Evolutionary conservation across 2,329 filamentous ascomycete species (phyloP).

Genomic region (Penicillium aurantiogriseum): DNA sequence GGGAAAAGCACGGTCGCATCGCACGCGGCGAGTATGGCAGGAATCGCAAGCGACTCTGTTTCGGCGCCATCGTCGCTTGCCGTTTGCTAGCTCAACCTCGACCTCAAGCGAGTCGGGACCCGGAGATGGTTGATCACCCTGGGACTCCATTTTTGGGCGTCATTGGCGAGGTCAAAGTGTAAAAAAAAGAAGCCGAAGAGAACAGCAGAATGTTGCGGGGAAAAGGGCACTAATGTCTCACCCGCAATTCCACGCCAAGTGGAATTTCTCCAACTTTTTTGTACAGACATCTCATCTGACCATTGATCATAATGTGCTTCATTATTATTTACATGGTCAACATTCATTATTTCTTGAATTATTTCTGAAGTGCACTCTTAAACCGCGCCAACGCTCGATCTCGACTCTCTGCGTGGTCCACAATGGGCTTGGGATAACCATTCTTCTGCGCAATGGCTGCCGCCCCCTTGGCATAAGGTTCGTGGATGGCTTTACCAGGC

Average conservation of each 20-base stretch:
- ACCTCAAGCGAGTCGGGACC: conserved; percentile 15
- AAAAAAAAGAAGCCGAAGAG: neutral
- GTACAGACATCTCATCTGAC: neutral
- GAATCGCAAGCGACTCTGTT: conserved; percentile 73
- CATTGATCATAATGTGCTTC: neutral
- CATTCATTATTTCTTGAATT: conserved; percentile 9
- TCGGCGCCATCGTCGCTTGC: conserved; percentile 39
- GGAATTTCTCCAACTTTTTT: conserved; percentile 3
- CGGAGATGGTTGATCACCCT: conserved; percentile 28
- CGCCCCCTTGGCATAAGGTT: conserved; percentile 70
- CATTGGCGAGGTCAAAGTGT: conserved; percentile 21
- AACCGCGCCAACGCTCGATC: conserved; percentile 68
- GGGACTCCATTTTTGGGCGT: conserved; percentile 34
- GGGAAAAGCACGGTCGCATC: conserved; percentile 87
- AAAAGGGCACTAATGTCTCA: conserved; percentile 11
- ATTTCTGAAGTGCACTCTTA: conserved; percentile 53
- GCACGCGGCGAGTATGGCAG: conserved; percentile 89
- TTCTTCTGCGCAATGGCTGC: conserved; percentile 58
- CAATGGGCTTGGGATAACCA: conserved; percentile 72
- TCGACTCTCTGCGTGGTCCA: conserved; percentile 69
- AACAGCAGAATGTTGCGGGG: conserved; percentile 6
- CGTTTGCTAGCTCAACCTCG: conserved; percentile 20
- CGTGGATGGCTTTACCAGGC: conserved; percentile 70
- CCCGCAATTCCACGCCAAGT: neutral
- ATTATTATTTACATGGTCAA: neutral